Evolutionary conservation across 176 grass and related monocot genomes (phyloP).

Genomic region (Olyra latifolia): DNA sequence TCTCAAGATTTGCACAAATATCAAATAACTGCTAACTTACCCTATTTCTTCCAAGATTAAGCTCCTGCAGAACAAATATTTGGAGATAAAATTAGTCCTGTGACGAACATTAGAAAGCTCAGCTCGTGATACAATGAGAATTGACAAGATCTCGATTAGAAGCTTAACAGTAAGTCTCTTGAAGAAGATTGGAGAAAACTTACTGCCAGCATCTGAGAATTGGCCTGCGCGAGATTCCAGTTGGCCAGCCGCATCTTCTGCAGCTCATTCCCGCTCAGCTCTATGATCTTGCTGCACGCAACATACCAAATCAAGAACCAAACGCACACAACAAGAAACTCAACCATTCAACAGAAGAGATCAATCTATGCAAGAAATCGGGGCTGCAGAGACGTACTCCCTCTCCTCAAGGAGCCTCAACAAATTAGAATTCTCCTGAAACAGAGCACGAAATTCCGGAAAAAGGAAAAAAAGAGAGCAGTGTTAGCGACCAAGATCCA

Average conservation of each 20-base stretch:
- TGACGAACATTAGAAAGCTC: background rate
- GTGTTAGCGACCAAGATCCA: background rate
- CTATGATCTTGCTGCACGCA: constrained; percentile 39
- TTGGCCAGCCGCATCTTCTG: constrained; percentile 49
- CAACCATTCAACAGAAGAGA: background rate
- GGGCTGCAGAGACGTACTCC: constrained; percentile 32
- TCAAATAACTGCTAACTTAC: constrained; percentile 34
- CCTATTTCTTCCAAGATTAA: constrained; percentile 49
- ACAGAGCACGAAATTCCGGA: background rate
- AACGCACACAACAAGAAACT: background rate
- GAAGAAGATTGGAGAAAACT: background rate
- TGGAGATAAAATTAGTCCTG: background rate
- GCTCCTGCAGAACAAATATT: constrained; percentile 40
- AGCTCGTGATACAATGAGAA: background rate
- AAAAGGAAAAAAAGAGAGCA: background rate
- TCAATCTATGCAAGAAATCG: constrained; percentile 1
- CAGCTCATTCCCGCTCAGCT: constrained; percentile 40
- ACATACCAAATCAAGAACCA: background rate
- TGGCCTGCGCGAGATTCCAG: constrained; percentile 50
- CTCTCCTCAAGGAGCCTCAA: constrained; percentile 39
- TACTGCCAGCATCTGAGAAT: constrained; percentile 48
- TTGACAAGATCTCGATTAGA: background rate
- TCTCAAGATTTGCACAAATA: background rate
- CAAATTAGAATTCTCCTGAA: constrained; percentile 50
- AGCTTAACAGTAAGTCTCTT: background rate